Base-by-base conservation (phyloP, 352 stramenopile genomes). In the Globisporangium splendens region DNA sequence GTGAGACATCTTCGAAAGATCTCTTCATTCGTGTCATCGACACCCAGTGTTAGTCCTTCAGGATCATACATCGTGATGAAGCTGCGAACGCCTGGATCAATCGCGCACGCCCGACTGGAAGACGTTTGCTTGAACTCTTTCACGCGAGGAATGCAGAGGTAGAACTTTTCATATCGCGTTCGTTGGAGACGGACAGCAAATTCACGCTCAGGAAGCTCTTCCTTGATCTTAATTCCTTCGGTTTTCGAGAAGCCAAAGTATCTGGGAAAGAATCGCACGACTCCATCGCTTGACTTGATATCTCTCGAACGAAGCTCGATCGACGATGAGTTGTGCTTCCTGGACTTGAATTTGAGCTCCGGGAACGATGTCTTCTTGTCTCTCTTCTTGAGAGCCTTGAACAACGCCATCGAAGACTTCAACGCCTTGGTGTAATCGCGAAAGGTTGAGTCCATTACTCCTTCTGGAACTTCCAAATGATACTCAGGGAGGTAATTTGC, bases 291-390 rank as follows among this genome's bases (percentile, higher is more conserved):
- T 18, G 21, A 51, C 14, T 7, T 59, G 12, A 8, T 43, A 0
- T 0, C 8, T 51, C 31, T 50, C 42, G 24, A 0, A 14, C 42
- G 41, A 51, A 33, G 15, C 43, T 51, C 42, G n/a, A 59, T 51
- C n/a, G 53, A 31, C 0, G 53, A 59, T 21, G 21, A 59, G 41
- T 51, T 51, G 44, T 50, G 15, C 15, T 59, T 59, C 13, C 46
- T 50, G 17, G 53, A 51, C 59, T 70, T 71, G 55, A 67, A 67
- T 11, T 39, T 38, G 18, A 65, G 15, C 0, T 53, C 46, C 2
- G 59, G 50, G 21, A 59, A 68, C 0, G 51, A 44, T 2, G 60
- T 57, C 10, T 54, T 56, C 31, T 67, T 58, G 39, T 47, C 31
- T 21, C 49, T 54, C 15, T 46, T 44, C 39, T 49, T 46, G 14